A percentile compares a stretch with the other conserved stretches of the same genome.
Evolutionary conservation across 2,329 filamentous ascomycete species (phyloP).

Genomic region (Aurifilum marmelostoma): DNA sequence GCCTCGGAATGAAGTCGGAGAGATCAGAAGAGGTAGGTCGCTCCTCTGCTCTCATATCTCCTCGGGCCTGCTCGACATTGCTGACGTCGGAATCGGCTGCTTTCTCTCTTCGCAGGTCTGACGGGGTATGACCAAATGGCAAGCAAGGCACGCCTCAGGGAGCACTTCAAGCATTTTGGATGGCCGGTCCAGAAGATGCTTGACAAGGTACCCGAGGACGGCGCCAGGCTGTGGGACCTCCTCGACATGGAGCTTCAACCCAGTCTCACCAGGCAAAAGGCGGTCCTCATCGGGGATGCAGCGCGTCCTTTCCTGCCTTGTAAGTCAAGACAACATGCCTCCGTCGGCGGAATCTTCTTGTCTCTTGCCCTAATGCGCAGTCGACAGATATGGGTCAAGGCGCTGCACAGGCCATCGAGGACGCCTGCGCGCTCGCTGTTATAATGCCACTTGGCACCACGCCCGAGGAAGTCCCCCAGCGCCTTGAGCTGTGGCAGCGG

Average conservation of each 20-base stretch:
- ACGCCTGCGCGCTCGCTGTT: conserved; percentile 19
- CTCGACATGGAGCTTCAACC: conserved; percentile 28
- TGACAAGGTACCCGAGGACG: conserved; percentile 19
- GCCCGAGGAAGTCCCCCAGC: conserved; percentile 9
- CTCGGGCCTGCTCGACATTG: not conserved
- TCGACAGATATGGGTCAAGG: conserved; percentile 27
- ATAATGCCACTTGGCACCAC: conserved; percentile 17
- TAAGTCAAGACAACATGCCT: conserved; percentile 16
- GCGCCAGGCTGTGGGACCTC: conserved; percentile 23
- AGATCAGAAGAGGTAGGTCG: conserved; percentile 22
- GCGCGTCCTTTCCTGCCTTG: conserved; percentile 35
- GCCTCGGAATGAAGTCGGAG: conserved; percentile 23
- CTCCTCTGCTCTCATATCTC: too few relatives aligned
- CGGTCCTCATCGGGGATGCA: conserved; percentile 34
- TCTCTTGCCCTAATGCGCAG: not conserved
- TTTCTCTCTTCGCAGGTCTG: conserved; percentile 9
- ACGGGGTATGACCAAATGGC: conserved; percentile 26
- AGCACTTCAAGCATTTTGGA: conserved; percentile 15
- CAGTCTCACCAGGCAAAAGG: conserved; percentile 31
- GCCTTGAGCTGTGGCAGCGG: conserved; percentile 24
- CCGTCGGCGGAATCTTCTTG: not conserved
- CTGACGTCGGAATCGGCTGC: not conserved
- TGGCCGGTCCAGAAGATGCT: conserved; percentile 16
- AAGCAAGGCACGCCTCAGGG: conserved; percentile 22
- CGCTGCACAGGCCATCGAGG: conserved; percentile 28